phyloP scores from a whole-genome alignment of 148 eudicot genomes.

The Camellia japonica region DNA sequence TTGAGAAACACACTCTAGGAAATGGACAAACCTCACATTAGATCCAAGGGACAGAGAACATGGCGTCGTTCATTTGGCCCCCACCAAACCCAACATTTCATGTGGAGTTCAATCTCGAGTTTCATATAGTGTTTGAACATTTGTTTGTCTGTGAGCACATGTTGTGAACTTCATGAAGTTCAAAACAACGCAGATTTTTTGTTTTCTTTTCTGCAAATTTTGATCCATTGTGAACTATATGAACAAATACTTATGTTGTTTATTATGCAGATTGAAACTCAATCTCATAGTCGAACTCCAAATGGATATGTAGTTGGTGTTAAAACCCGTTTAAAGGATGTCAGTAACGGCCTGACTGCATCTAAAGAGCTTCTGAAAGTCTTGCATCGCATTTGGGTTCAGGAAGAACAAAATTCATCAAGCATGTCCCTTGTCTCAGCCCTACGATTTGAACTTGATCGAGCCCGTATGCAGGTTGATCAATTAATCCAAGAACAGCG shows the following conservation, averaged over 20 bases:
- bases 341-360: constrained; percentile 51
- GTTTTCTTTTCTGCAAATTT: constrained; percentile 19
- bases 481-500: constrained; percentile 55
- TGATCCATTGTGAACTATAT: neutral
- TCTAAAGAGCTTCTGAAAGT: constrained; percentile 58
- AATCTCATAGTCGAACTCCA: constrained; percentile 25
- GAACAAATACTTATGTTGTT: constrained; percentile 4
- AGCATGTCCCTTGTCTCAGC: constrained; percentile 62
- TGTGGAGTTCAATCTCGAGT: constrained; percentile 5
- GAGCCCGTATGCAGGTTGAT: constrained; percentile 36
- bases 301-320: constrained; percentile 35
- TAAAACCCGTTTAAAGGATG: constrained; percentile 59
- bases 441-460: constrained; percentile 43
- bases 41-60: neutral
- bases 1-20: constrained; percentile 6
- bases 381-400: constrained; percentile 35
- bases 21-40: constrained; percentile 17
- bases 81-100: constrained; percentile 19
- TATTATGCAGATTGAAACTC: constrained; percentile 43
- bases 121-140: neutral
- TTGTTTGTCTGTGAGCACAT: neutral
- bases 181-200: constrained; percentile 23
- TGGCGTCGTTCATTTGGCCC: neutral
- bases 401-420: constrained; percentile 57
- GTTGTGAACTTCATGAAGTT: neutral